Evolutionary conservation across 2,329 filamentous ascomycete genomes (phyloP), one percentile per base, ranked within the genome.

Genomic region (Colletotrichum higginsianum): DNA sequence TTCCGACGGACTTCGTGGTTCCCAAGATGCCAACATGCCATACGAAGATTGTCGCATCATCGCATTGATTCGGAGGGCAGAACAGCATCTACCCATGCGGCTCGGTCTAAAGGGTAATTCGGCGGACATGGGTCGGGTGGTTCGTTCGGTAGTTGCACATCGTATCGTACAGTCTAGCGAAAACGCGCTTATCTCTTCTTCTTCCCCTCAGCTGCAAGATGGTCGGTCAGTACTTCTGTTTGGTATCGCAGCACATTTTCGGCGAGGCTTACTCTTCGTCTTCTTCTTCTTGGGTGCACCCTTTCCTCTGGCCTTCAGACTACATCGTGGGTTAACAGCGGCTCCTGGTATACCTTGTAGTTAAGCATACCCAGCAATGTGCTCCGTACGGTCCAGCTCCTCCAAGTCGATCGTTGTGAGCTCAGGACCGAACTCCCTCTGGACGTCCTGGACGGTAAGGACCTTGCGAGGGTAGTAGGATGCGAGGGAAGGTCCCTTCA

Each of bases 241-340:
- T 42, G n/a, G n/a, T 6, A 16, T 7, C 12, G 9, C 1, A 23
- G 13, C 15, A 42, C n/a, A 16, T 21, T n/a, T 4, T 13, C 6
- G 3, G 9, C 6, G 16, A 52, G 52, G 18, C 67, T 26, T 53
- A 72, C 75, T 73, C 78, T 77, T 81, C 79, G 81, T 91, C 79
- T 87, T 91, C 88, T 96, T 97, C 90, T 97, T 98, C 89, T 97
- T 90, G 9, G 96, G 95, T 55, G 92, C 90, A 66, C 92, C 92
- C 87, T 98, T 98, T 75, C 95, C 95, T 85, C 95, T 91, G 40
- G 88, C 83, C 82, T 94, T 95, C 77, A 92, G 84, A 77, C 92
- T 94, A 77, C 74, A 73, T 18, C 68, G 56, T 52, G n/a, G 16
- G 57, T 71, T 49, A 71, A 63, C 57, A 40, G 40, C 13, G 55